Base-by-base conservation (phyloP, 805 yeast species). In the Saturnispora saitoi region DNA sequence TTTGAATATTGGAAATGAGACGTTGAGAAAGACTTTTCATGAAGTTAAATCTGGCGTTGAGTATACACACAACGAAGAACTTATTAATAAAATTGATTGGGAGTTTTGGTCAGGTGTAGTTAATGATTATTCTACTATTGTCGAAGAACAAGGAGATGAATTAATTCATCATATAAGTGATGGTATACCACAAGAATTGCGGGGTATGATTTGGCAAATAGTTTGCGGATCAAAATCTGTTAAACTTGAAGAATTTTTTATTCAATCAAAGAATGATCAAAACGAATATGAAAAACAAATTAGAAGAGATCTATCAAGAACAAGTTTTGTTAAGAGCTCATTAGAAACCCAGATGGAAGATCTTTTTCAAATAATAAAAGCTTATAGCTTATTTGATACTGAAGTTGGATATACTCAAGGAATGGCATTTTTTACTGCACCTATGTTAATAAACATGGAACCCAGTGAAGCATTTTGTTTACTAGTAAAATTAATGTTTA, bases 331-430 rank as follows among this genome's bases (percentile, higher is more conserved):
- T 52, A 77, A 86, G 14, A 66, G 69, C 50, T 70, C 72, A 10
- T 74, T 74, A 22, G 72, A 72, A 26, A 78, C 80, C 45, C 81
- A 81, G 57, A 68, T 73, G 11, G 81, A 77, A 31, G 80, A 86
- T 44, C 68, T 93, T 32, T 85, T 72, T 59, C 79, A 81, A 49
- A 81, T 93, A 28, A 76, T 93, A 53, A 86, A 85, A 59, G 90
- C 89, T 0, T 93, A 91, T 67, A 80, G 93, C 20, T 67, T 87
- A 43, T 83, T 78, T 62, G 98, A 93, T 63, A 80, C 85, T 1
- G 97, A 90, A 45, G 96, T 93, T 45, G 99, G 99, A 0, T 93
- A 93, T 60, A 93, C 97, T 2, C 99, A 93, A 66, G 98, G 99
- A 7, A 89, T 93, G 96, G 95, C 95, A 1, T 93, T 93, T 60